Conservation (phyloP, 2,329 filamentous ascomycete genomes). For the Aspergillus versicolor region DNA sequence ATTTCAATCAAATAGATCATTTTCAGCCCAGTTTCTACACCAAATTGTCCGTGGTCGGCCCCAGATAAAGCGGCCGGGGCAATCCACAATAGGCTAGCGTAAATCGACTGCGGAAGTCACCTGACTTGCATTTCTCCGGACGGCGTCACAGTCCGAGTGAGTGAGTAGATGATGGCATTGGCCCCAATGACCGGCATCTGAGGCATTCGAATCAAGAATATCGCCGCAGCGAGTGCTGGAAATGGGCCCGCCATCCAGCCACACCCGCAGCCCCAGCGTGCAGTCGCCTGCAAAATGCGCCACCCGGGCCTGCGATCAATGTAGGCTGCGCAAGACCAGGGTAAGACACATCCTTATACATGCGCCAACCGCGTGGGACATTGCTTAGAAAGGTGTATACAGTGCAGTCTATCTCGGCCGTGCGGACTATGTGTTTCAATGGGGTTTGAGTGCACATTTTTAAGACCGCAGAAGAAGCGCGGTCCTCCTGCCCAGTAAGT, state of each 20-base stretch:
- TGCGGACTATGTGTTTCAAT: slow-evolving; percentile 40
- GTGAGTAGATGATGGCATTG: too few species aligned
- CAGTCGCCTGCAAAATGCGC: slow-evolving; percentile 12
- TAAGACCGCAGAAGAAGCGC: slow-evolving; percentile 44
- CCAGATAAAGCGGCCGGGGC: too few species aligned
- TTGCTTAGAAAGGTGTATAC: slow-evolving; percentile 6
- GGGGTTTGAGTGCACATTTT: slow-evolving; percentile 43
- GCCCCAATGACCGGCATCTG: too few species aligned
- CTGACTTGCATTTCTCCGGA: too few species aligned
- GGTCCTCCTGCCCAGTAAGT: slow-evolving; percentile 40
- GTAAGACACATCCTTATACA: slow-evolving; percentile 13
- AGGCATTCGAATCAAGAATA: not conserved
- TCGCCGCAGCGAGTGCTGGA: not conserved
- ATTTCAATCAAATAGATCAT: not conserved
- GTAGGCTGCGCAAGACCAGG: slow-evolving; percentile 42
- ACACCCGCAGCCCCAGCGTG: not conserved
- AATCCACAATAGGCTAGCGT: too few species aligned
- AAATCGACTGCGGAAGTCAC: too few species aligned
- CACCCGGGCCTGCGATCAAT: slow-evolving; percentile 44
- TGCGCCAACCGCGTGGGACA: not conserved
- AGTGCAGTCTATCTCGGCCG: slow-evolving; percentile 42
- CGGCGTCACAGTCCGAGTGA: too few species aligned
- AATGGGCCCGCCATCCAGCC: not conserved
- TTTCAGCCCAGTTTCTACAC: too few species aligned
- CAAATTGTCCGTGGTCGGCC: not conserved